Evolutionary conservation across 768 basidiomycete genomes (phyloP), one percentile per base, ranked within the genome.

Genomic region (Pleurotus eryngii): DNA sequence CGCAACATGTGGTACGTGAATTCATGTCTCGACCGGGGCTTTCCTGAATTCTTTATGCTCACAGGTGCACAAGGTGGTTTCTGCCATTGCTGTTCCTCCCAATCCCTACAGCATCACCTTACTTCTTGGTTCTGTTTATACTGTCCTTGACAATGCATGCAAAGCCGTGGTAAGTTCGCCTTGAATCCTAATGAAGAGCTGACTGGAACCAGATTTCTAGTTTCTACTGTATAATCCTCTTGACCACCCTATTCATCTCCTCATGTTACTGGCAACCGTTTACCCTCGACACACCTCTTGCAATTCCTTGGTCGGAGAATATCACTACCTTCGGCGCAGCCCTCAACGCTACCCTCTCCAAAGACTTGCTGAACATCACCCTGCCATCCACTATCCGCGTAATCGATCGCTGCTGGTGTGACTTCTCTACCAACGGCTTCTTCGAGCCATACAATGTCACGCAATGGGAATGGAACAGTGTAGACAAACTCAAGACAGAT

Each of bases 261-360:
- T 89, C 92, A 15, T 94, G 92, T 68, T 92, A 92, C 71, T 93
- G 92, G 92, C 89, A 90, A 60, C 89, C 92, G 27, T 83, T 91
- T 57, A 81, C 86, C 20, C 69, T 85, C 47, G 81, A 85, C 59
- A 83, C 80, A 24, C 75, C 80, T 0, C 83, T 92, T 57, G 79
- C 82, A 11, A 68, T 66, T 15, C 86, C 89, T 8, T 90, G 87
- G 87, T 71, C 84, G 4, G 76, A 81, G 46, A 84, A 86, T 64
- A 80, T 90, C 68, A 87, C 85, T 11, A 90, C 89, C 14, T 90
- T 88, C 66, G 79, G 81, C 1, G 81, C 88, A 37, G 88, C 87
- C 2, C 69, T 91, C 56, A 80, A 77, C 48, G 72, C 80, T 40
- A 77, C 76, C 20, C 75, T 80, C 7, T 62, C 74, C 6, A 48